Percentiles rank a stretch among this genome's conserved stretches.
Evolutionary conservation across 352 stramenopile species (phyloP).

Genomic region (Bremia lactucae): DNA sequence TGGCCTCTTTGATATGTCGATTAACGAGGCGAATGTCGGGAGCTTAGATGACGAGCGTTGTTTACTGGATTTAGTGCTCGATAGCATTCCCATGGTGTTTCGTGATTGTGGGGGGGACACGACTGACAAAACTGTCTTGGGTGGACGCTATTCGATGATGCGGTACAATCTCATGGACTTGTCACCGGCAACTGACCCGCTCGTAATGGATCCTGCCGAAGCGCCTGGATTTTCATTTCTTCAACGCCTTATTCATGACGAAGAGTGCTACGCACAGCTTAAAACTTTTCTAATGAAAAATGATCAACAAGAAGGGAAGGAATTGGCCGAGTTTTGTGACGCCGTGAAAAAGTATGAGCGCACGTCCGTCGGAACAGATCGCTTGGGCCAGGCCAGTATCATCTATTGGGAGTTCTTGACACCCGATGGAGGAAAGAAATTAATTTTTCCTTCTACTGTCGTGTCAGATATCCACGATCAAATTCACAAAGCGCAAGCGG

Average conservation of each 20-base stretch:
- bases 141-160: slow-evolving; percentile 70
- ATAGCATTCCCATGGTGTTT: slow-evolving; percentile 82
- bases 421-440: slow-evolving; percentile 36
- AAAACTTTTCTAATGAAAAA: slow-evolving; percentile 68
- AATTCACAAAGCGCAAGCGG: slow-evolving; percentile 51
- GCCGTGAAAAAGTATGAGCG: slow-evolving; percentile 78
- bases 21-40: slow-evolving; percentile 58
- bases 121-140: slow-evolving; percentile 78
- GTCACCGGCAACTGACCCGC: slow-evolving; percentile 25
- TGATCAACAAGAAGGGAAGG: slow-evolving; percentile 38
- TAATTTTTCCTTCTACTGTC: slow-evolving; percentile 54
- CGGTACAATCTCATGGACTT: slow-evolving; percentile 62
- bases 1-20: slow-evolving; percentile 71
- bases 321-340: slow-evolving; percentile 74
- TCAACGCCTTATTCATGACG: slow-evolving; percentile 80
- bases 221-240: slow-evolving; percentile 72
- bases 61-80: slow-evolving; percentile 68
- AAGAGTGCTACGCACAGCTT: slow-evolving; percentile 80
- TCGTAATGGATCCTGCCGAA: slow-evolving; percentile 55
- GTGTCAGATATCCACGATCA: slow-evolving; percentile 42
- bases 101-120: slow-evolving; percentile 77
- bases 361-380: slow-evolving; percentile 49
- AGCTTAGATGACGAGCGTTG: slow-evolving; percentile 70
- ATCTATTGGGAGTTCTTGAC: slow-evolving; percentile 83
- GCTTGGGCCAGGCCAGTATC: slow-evolving; percentile 57